Base-by-base conservation (phyloP, 2,329 filamentous ascomycete genomes). In the Camptophora hylomeconis region DNA sequence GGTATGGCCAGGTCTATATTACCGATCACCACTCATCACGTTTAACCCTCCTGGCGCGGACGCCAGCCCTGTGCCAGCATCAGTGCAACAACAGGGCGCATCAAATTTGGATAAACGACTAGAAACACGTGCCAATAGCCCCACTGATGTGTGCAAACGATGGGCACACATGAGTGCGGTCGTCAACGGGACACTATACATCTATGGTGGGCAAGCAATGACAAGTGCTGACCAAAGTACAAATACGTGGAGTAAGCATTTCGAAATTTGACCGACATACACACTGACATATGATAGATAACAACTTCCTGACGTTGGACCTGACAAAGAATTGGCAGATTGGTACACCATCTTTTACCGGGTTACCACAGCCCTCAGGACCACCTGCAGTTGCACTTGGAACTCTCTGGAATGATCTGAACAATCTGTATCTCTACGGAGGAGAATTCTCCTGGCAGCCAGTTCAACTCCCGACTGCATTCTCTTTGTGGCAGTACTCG, bases 151-250 rank as follows among this genome's bases (percentile, higher is more conserved):
- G 9, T 80, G 76, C 45, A 65, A 65, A 30, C 57, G 75, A 48
- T 81, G 73, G 73, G 67, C 67, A 11, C 69, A 74, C 29, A 75
- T 80, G 52, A 67, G 70, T 61, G 49, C 80, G 3, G 49, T 79
- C 19, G 63, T 86, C 10, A 83, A 83, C 40, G 79, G 78, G 9
- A 84, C 77, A 0, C 47, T 84, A 3, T 86, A 81, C 48, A 67
- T 82, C 31, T 86, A 82, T 41, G 80, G 80, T 19, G 80, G 80
- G 15, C 66, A 77, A 40, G 66, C 71, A 9, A 77, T 64, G 27
- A 67, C 61, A 2, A 51, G 62, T 10, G 50, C 62, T 9, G 62
- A 64, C 19, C 78, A 84, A 44, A 63, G 56, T 2, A 53, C 58
- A 5, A 57, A 81, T 45, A 76, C 71, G 2, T 84, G 79, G 79